A percentile compares a stretch with the other conserved stretches of the same genome.
Evolutionary conservation across 2,329 filamentous ascomycete species (phyloP).

Genomic region (Ascochyta fabae): DNA sequence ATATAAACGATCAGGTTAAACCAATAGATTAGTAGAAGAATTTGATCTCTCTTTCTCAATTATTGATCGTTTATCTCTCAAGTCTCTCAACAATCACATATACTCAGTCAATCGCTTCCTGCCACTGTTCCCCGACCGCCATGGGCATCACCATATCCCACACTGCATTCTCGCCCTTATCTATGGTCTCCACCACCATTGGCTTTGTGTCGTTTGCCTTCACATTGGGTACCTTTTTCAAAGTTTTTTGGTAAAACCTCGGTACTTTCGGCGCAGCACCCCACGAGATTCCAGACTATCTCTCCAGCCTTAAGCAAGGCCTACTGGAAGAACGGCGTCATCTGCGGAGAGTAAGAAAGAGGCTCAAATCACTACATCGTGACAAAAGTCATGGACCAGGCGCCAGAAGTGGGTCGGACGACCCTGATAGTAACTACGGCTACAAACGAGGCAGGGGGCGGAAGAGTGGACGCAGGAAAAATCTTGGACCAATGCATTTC

Average conservation of each 20-base stretch:
- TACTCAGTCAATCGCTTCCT: not conserved
- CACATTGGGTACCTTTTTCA: slow-evolving; percentile 52
- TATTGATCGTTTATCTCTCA: no score
- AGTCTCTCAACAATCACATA: no score
- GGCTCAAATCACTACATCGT: slow-evolving; percentile 20
- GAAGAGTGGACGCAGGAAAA: slow-evolving; percentile 9
- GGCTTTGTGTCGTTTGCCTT: slow-evolving; percentile 54
- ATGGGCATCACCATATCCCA: slow-evolving; percentile 34
- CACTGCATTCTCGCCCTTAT: slow-evolving; percentile 42
- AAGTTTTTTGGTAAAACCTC: slow-evolving; percentile 51
- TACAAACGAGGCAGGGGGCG: slow-evolving; percentile 11
- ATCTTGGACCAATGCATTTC: slow-evolving; percentile 20
- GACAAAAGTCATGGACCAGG: slow-evolving; percentile 21
- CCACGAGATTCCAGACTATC: slow-evolving; percentile 48
- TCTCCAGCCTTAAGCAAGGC: slow-evolving; percentile 51
- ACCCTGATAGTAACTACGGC: slow-evolving; percentile 17
- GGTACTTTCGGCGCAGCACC: slow-evolving; percentile 47
- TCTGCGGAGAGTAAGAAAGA: slow-evolving; percentile 36
- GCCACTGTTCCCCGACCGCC: not conserved
- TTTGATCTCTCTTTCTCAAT: no score
- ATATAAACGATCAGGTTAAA: no score
- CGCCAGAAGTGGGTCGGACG: slow-evolving; percentile 13
- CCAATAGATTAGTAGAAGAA: no score
- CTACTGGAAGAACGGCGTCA: slow-evolving; percentile 51
- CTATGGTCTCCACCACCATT: slow-evolving; percentile 45